Evolutionary conservation across 495 filamentous ascomycete species (phyloP).

Genomic region (Aspergillus bridgeri): DNA sequence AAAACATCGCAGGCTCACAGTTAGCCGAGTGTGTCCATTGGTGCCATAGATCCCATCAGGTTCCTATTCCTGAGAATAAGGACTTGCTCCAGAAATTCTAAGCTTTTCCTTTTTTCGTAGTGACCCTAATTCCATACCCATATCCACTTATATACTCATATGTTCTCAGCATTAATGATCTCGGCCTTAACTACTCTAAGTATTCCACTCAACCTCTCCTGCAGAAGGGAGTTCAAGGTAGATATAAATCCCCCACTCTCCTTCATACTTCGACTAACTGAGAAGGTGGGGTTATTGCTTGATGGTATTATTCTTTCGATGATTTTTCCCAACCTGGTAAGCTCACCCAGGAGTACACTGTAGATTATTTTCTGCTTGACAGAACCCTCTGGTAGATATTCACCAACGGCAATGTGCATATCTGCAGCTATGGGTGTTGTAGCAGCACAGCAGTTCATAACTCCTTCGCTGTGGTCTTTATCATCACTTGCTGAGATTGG

Average conservation of each 20-base stretch:
- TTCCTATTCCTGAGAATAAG: conserved; percentile 1
- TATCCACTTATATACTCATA: background rate
- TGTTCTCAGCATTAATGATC: background rate
- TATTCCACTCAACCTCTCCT: conserved; percentile 1
- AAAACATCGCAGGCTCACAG: background rate
- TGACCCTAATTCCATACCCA: background rate
- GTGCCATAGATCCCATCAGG: conserved; percentile 2
- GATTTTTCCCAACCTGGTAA: conserved; percentile 1
- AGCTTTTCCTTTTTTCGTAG: no score
- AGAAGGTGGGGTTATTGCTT: conserved; percentile 1
- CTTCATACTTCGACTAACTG: conserved; percentile 1
- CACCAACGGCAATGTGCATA: conserved; percentile 2
- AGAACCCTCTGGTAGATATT: conserved; percentile 2
- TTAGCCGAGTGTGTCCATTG: background rate
- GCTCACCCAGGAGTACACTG: conserved; percentile 2
- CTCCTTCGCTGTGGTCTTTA: background rate
- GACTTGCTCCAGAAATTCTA: conserved; percentile 4
- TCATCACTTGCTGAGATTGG: background rate
- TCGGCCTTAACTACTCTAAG: background rate
- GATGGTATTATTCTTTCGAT: conserved; percentile 5
- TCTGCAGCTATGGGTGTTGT: conserved; percentile 1
- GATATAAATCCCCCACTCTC: conserved; percentile 2
- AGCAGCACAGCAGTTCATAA: background rate
- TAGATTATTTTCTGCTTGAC: conserved; percentile 4
- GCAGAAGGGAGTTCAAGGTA: background rate